Evolutionary conservation across 2,329 filamentous ascomycete species (phyloP), one percentile per base, ranked within the genome.

Genomic region (Diaporthe aspalathi): DNA sequence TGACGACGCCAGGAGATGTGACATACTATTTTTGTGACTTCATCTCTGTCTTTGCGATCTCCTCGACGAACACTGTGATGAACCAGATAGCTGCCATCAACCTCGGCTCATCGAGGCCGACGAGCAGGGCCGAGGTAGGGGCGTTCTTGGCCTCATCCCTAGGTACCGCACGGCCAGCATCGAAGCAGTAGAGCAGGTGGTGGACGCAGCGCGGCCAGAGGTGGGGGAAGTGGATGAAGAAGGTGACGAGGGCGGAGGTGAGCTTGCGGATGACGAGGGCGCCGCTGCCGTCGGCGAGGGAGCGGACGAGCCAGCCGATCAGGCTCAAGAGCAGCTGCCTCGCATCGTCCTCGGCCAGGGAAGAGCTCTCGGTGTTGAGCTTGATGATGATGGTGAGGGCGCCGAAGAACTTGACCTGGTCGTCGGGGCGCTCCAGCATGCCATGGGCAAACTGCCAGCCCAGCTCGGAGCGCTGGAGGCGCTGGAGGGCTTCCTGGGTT

Each of bases 381-480:
- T 98, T 99, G 76, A 98, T 90, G 65, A 94, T 97, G 75, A 98
- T 92, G 0, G 95, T 98, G 72, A 98, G 86, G 38, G 95, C 95
- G 17, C 94, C 96, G 79, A 97, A 97, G 82, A 98, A 98, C 74
- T 93, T 92, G 75, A 96, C 90, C 76, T 95, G 92, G 73, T 92
- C 88, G 75, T 93, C 90, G 27, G 88, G 83, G 73, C 89, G 90
- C 65, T 84, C 84, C 14, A 98, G 84, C 17, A 98, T 85, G 66
- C 90, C 89, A 77, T 95, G 91, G 24, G 94, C 94, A 56, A 98
- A 87, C 70, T 92, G 87, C 96, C 96, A 99, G 68, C 94, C 95
- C 77, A 93, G 87, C 2, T 91, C 86, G 2, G 94, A 93, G 75
- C 90, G 90, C 79, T 98, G 96, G 22, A 98, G 84, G 32, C 87